A percentile compares a stretch with the other conserved stretches of the same genome.
phyloP scores from a whole-genome alignment of 164 flowering plant species.

The Vitis cinerea region DNA sequence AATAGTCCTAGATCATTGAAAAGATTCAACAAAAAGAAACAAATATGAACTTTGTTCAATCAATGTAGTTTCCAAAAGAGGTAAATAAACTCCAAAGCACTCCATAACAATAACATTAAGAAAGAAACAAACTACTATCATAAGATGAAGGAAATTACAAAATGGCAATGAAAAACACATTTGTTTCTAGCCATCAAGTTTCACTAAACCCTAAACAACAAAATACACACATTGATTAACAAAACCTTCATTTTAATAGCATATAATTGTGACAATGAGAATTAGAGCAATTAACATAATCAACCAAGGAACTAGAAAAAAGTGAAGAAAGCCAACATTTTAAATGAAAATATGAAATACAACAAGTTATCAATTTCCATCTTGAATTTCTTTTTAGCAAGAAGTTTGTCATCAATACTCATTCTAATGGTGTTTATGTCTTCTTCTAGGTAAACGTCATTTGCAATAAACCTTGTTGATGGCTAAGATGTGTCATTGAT shows the following conservation, averaged over 20 bases:
- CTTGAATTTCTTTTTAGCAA: too few species aligned
- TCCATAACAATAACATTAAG: background rate
- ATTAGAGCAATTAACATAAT: conserved; percentile 1
- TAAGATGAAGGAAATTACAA: conserved; percentile 52
- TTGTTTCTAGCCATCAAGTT: conserved; percentile 49
- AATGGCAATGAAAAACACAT: conserved; percentile 38
- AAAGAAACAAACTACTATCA: conserved; percentile 13
- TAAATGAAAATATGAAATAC: too few species aligned
- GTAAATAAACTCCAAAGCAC: background rate
- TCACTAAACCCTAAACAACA: conserved; percentile 66
- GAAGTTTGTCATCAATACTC: too few species aligned
- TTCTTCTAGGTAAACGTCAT: too few species aligned
- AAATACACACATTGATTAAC: conserved; percentile 38
- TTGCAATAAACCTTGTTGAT: too few species aligned
- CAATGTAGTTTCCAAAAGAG: background rate
- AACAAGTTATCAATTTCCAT: too few species aligned
- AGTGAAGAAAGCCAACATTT: background rate
- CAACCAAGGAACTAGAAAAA: background rate
- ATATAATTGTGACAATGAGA: conserved; percentile 2
- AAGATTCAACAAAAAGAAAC: background rate
- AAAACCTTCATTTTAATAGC: conserved; percentile 13
- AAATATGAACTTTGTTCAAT: background rate
- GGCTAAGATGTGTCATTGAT: too few species aligned
- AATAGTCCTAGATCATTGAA: background rate
- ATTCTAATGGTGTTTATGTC: too few species aligned